These are phyloP conservation scores for Trichosanthes truncata DNA, from an alignment of 306 rosid species.

Conservation along the genomic window DNA sequence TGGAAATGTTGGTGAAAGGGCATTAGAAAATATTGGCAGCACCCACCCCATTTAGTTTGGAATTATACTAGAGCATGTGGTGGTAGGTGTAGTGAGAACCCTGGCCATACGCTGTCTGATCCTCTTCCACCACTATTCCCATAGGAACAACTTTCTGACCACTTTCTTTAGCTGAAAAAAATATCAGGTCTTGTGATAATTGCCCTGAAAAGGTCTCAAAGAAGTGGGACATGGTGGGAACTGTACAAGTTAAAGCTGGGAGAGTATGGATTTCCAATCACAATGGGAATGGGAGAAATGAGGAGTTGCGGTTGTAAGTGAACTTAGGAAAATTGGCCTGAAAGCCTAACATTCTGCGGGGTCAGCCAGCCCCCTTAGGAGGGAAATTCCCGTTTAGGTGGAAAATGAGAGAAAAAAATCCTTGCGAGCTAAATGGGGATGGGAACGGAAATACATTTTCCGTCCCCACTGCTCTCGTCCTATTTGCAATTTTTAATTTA, in stretches of 20 bases:
- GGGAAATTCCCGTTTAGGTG: too few species aligned
- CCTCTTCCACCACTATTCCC: neutral
- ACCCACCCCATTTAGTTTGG: neutral
- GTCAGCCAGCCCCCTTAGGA: too few species aligned
- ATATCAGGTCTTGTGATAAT: neutral
- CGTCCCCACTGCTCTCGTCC: too few species aligned
- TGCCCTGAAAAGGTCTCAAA: neutral
- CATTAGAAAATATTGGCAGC: neutral
- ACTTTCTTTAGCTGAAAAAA: neutral
- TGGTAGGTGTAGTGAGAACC: neutral
- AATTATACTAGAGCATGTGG: neutral
- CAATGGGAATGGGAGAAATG: neutral
- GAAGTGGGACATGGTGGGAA: neutral
- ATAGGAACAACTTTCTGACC: neutral
- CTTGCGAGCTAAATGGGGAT: too few species aligned
- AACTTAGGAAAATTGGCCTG: neutral
- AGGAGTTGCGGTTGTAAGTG: neutral
- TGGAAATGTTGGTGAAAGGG: constrained; percentile 3
- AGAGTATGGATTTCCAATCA: neutral
- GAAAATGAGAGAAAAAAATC: too few species aligned
- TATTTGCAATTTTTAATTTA: too few species aligned
- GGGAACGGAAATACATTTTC: too few species aligned
- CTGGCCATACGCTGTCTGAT: neutral
- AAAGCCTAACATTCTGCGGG: neutral
- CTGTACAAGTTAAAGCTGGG: neutral